These are phyloP conservation scores for Malus sylvestris DNA, from an alignment of 306 rosid genomes.

Conservation along the genomic window DNA sequence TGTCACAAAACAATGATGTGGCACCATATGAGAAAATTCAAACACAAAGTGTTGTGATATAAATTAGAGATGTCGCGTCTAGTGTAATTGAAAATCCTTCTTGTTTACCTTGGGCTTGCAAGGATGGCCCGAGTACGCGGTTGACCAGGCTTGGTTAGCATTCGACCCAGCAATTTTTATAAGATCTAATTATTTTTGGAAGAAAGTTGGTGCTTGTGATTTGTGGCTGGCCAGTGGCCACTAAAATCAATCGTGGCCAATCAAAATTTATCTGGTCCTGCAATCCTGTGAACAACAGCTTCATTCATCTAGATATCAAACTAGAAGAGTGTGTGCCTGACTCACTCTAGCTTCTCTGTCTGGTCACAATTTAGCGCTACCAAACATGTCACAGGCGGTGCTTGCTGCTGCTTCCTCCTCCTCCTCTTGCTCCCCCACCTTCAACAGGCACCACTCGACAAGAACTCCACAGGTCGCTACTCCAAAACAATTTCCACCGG, in stretches of 20 bases:
- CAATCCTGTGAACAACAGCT: conserved; percentile 4
- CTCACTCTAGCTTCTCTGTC: background rate
- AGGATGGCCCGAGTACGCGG: background rate
- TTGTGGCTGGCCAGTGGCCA: background rate
- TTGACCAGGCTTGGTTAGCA: background rate
- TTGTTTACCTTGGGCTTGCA: background rate
- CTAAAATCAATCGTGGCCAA: conserved; percentile 23
- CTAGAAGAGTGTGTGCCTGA: background rate
- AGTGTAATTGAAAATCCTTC: too few relatives aligned
- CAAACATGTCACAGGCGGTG: conserved; percentile 50
- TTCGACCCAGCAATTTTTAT: background rate
- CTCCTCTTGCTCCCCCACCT: conserved; percentile 45
- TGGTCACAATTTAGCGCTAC: background rate
- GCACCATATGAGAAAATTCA: too few relatives aligned
- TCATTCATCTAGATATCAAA: background rate
- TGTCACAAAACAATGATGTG: too few relatives aligned
- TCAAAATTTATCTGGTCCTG: conserved; percentile 24
- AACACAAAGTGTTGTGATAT: too few relatives aligned
- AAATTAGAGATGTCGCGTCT: too few relatives aligned
- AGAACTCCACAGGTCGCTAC: conserved; percentile 28
- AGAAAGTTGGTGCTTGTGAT: background rate
- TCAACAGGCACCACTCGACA: conserved; percentile 35
- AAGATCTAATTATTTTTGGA: too few relatives aligned
- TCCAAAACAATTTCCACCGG: conserved; percentile 24
- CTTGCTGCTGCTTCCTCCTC: conserved; percentile 37